Base-by-base conservation (phyloP, 352 stramenopile genomes). In the Thraustotheca clavata region DNA sequence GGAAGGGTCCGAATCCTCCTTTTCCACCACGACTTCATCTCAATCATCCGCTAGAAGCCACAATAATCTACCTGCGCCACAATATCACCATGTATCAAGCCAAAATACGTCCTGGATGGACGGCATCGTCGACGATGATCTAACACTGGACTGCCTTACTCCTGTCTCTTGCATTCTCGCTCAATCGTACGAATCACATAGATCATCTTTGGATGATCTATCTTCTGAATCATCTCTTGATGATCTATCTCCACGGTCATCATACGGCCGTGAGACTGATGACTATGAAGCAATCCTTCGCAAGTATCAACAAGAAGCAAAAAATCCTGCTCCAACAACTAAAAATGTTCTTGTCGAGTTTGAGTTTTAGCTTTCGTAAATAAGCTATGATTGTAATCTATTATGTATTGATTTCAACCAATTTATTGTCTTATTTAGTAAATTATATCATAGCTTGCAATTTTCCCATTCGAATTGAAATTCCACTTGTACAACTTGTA, bases 321-420 rank as follows among this genome's bases (percentile, higher is more conserved):
- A 26, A 31, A 31, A 6, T 14, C 43, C 43, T 9, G 24, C 43
- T 6, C 43, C 43, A 18, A 9, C 12, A 18, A 52, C 43, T 18
- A 52, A 52, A 18, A 52, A 52, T 7, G 43, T 52, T 7, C 9
- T 52, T 1, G 43, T 52, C n/a, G 43, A 52, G 43, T 52, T 52
- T 52, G 43, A 52, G 43, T 52, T 52, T 52, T 52, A 52, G 7
- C 12, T 11, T 31, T n/a, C n/a, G n/a, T n/a, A n/a, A n/a, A n/a
- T n/a, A n/a, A n/a, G n/a, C n/a, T 24, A 14, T 11, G 43, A 24
- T 11, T 52, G 43, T 52, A 52, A 52, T 31, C 43, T 52, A 52
- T 52, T 52, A 52, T 52, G 43, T 52, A 52, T 52, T 52, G 43
- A 52, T 52, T 52, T 52, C n/a, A n/a, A 31, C 43, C 43, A 52